Evolutionary conservation across 2,329 filamentous ascomycete species (phyloP), one percentile per base, ranked within the genome.

Genomic region (Penicillium sumatraense): DNA sequence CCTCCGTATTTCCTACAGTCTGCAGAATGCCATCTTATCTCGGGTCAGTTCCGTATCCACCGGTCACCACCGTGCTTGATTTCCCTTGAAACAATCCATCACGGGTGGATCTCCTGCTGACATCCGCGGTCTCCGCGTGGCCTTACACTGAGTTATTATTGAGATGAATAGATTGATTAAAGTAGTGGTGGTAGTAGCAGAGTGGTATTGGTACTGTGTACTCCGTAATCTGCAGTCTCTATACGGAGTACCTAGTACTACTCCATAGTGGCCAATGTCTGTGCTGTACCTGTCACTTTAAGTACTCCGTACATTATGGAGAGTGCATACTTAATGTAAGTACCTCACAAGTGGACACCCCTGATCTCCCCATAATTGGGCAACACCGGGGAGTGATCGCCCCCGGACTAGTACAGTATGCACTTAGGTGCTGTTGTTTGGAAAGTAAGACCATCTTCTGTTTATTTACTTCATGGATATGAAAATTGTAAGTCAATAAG

Each of bases 1-100:
- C 31, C 10, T 5, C 13, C 20, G n/a, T 38, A 18, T 13, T 5
- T 38, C 16, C 35, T 38, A 14, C 35, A 13, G 3, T 7, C 14
- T 41, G 13, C 38, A 41, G 5, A 18, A 3, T 41, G 18, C n/a
- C 50, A 57, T 57, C 54, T 57, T 57, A 57, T 57, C 54, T 54
- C 45, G 46, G 36, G 16, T 50, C 40, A 21, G 21, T 16, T 29
- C 20, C 18, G 53, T 47, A 51, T 55, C 53, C 48, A 51, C 41
- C 36, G 3, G 16, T 16, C 11, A 42, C 18, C 7, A 40, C 5
- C 38, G n/a, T 42, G 14, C 38, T 31, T 31, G 21, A 26, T 26
- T 46, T 31, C 27, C 23, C n/a, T n/a, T 45, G 41, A 45, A 45
- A 45, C 41, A 11, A 27, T 31, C 26, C 42, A 46, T 46, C 26